Evolutionary conservation across 2,329 filamentous ascomycete species (phyloP).

Genomic region (Dothistroma septosporum): DNA sequence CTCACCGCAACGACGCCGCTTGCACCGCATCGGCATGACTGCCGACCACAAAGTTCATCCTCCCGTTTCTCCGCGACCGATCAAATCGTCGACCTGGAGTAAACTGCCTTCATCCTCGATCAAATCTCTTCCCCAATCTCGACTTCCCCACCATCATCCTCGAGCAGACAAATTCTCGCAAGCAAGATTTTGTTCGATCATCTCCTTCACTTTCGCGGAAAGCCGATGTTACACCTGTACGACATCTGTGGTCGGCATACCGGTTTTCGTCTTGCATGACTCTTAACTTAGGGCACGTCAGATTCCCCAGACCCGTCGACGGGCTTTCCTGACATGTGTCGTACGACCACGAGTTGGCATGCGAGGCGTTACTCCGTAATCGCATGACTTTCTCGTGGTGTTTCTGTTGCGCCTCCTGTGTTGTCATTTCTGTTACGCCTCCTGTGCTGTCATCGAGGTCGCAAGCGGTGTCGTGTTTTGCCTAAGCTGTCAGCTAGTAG

Average conservation of each 20-base stretch:
- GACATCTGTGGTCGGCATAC: neutral
- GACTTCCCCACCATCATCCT: neutral
- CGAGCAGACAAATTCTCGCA: neutral
- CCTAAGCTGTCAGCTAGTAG: neutral
- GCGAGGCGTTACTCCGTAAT: neutral
- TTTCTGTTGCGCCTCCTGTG: neutral
- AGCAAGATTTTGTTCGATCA: neutral
- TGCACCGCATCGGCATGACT: neutral
- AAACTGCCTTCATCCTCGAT: neutral
- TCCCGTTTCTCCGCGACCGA: neutral
- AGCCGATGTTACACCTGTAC: neutral
- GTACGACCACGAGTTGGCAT: neutral
- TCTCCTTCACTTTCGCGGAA: neutral
- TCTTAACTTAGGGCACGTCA: neutral
- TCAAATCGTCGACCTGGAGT: neutral
- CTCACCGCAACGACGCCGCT: no score
- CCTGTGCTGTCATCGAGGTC: neutral
- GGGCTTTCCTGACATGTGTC: neutral
- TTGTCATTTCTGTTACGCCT: no score
- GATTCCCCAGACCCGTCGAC: neutral
- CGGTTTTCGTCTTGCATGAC: neutral
- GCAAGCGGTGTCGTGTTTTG: neutral
- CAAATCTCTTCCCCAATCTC: neutral
- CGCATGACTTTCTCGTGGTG: neutral
- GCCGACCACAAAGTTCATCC: neutral